These are phyloP conservation scores for Baorangia bicolor DNA, from an alignment of 768 basidiomycete genomes.

Conservation along the genomic window DNA sequence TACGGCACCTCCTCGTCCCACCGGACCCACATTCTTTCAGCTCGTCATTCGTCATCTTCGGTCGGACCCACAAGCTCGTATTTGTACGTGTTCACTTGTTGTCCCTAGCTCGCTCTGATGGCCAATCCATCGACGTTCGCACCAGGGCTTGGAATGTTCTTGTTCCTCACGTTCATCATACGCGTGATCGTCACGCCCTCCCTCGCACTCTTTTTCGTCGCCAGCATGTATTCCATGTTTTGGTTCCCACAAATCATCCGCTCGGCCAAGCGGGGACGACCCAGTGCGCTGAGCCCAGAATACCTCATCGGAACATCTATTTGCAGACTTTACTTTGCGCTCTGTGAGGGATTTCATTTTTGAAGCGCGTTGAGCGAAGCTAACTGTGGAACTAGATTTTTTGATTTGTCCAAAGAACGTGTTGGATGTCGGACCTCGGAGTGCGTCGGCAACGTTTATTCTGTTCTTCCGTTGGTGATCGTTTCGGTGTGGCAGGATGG, in stretches of 20 bases:
- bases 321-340: slow-evolving; percentile 64
- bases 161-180: slow-evolving; percentile 71
- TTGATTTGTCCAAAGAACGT: slow-evolving; percentile 84
- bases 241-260: slow-evolving; percentile 88
- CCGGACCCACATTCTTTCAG: slow-evolving; percentile 36
- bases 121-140: slow-evolving; percentile 1
- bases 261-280: slow-evolving; percentile 66
- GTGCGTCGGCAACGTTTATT: slow-evolving; percentile 41
- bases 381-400: slow-evolving; percentile 55
- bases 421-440: slow-evolving; percentile 71
- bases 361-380: background rate
- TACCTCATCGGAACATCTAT: slow-evolving; percentile 78
- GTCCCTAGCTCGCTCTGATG: background rate
- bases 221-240: slow-evolving; percentile 69
- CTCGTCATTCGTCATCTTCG: slow-evolving; percentile 59
- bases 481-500: slow-evolving; percentile 50
- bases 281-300: slow-evolving; percentile 62
- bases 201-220: slow-evolving; percentile 64
- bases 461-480: background rate
- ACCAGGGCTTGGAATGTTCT: slow-evolving; percentile 63
- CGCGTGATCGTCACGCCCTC: slow-evolving; percentile 69
- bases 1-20: slow-evolving; percentile 14
- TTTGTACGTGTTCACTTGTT: slow-evolving; percentile 49
- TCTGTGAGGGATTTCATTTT: slow-evolving; percentile 56
- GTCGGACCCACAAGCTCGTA: slow-evolving; percentile 67